Evolutionary conservation across 225 moss, liverwort and hornwort genomes (phyloP).

Genomic region (Bryoerythrophyllum caledonicum): DNA sequence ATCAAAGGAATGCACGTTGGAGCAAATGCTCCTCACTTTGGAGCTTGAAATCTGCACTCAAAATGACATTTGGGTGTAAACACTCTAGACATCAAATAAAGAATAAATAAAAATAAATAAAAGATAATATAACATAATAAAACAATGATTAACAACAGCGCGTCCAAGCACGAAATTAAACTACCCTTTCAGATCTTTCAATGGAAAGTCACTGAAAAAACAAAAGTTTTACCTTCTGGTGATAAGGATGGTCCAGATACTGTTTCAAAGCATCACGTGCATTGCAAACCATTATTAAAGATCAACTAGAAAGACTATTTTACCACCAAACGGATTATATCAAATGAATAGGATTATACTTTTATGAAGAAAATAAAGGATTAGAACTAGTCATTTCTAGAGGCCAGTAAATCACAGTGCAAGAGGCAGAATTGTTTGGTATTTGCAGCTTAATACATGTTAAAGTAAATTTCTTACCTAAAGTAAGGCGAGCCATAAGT

Average conservation of each 20-base stretch:
- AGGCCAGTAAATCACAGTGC: not conserved
- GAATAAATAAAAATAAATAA: too few relatives aligned
- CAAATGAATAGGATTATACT: not conserved
- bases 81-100: not conserved
- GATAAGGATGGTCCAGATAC: conserved; percentile 20
- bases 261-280: conserved; percentile 21
- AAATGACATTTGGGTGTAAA: not conserved
- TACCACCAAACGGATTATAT: not conserved
- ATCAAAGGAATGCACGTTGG: conserved; percentile 1
- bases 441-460: too few relatives aligned
- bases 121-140: not conserved
- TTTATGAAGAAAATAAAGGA: not conserved
- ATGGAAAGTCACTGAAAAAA: too few relatives aligned
- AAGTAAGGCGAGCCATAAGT: conserved; percentile 14
- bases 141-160: not conserved
- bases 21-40: conserved; percentile 20
- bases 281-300: not conserved
- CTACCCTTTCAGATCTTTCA: not conserved
- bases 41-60: conserved; percentile 20
- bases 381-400: not conserved
- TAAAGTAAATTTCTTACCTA: not conserved
- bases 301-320: not conserved
- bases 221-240: conserved; percentile 9
- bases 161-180: not conserved
- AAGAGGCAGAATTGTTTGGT: not conserved